These are phyloP conservation scores for Decorospora gaudefroyi DNA, from an alignment of 2,329 filamentous ascomycete species.

Conservation along the genomic window DNA sequence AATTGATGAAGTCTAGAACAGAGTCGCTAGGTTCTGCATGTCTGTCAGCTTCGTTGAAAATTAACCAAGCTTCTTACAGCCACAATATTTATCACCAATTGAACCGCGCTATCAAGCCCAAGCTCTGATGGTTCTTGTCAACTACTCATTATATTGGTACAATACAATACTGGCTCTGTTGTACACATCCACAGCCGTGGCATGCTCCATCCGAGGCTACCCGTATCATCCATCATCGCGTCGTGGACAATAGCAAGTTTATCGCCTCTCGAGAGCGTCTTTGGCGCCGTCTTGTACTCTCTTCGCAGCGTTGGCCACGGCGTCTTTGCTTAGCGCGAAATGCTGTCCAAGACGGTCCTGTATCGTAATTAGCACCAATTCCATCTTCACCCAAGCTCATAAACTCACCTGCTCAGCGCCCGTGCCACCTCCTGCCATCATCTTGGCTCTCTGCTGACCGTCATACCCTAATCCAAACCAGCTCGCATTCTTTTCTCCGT, in stretches of 20 bases:
- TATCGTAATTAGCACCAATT: slow-evolving; percentile 7
- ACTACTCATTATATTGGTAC: not conserved
- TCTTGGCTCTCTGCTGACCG: slow-evolving; percentile 37
- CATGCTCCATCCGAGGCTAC: not conserved
- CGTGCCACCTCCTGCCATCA: slow-evolving; percentile 35
- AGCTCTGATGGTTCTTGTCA: too few species aligned
- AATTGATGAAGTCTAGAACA: too few species aligned
- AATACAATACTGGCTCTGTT: slow-evolving; percentile 1
- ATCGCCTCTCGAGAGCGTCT: slow-evolving; percentile 27
- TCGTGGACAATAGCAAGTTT: not conserved
- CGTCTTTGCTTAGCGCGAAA: slow-evolving; percentile 30
- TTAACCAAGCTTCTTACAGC: too few species aligned
- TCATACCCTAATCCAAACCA: slow-evolving; percentile 39
- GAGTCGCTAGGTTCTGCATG: too few species aligned
- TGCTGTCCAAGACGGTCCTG: slow-evolving; percentile 41
- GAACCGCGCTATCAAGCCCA: too few species aligned
- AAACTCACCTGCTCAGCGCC: slow-evolving; percentile 43
- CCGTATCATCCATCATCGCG: not conserved
- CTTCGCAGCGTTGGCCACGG: slow-evolving; percentile 32
- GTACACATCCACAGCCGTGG: slow-evolving; percentile 6
- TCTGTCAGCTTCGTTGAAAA: too few species aligned
- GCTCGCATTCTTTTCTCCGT: slow-evolving; percentile 31
- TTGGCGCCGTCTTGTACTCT: slow-evolving; percentile 35
- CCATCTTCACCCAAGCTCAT: not conserved
- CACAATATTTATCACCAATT: too few species aligned